Conservation (phyloP, 805 yeast species). For the Ogataea parapolymorpha region DNA sequence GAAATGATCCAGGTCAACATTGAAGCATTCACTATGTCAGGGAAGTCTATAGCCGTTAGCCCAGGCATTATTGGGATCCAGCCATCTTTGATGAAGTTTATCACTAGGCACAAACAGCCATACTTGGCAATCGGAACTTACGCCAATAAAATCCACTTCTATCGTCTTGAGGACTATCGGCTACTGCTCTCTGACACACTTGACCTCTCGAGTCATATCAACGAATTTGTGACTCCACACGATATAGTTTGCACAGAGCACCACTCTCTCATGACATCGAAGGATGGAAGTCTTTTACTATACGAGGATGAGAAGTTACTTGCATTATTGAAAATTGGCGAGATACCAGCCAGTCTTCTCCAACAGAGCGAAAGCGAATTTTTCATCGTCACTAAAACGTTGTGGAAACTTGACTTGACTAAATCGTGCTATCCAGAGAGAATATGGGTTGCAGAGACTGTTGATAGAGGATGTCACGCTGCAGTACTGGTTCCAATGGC, state of each 20-base stretch:
- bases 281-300: conserved; percentile 20
- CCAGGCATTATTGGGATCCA: conserved; percentile 13
- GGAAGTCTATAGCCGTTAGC: conserved; percentile 3
- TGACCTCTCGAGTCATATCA: conserved; percentile 1
- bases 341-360: conserved; percentile 19
- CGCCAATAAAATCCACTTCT: conserved; percentile 15
- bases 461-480: conserved; percentile 20
- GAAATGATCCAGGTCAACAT: conserved; percentile 8
- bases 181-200: neutral
- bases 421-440: conserved; percentile 26
- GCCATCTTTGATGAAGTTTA: conserved; percentile 17
- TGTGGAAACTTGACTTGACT: conserved; percentile 29
- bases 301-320: neutral
- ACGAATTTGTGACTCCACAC: conserved; percentile 13
- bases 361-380: conserved; percentile 1
- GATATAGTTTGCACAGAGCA: conserved; percentile 3
- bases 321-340: conserved; percentile 16
- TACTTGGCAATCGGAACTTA: conserved; percentile 20
- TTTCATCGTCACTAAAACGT: conserved; percentile 21
- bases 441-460: conserved; percentile 25
- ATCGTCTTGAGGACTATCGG: conserved; percentile 3
- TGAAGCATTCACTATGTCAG: conserved; percentile 15
- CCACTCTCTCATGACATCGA: conserved; percentile 21
- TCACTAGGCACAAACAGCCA: neutral
- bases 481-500: conserved; percentile 12